Conservation (phyloP, 2,329 filamentous ascomycete genomes). For the Colletotrichum limetticola region DNA sequence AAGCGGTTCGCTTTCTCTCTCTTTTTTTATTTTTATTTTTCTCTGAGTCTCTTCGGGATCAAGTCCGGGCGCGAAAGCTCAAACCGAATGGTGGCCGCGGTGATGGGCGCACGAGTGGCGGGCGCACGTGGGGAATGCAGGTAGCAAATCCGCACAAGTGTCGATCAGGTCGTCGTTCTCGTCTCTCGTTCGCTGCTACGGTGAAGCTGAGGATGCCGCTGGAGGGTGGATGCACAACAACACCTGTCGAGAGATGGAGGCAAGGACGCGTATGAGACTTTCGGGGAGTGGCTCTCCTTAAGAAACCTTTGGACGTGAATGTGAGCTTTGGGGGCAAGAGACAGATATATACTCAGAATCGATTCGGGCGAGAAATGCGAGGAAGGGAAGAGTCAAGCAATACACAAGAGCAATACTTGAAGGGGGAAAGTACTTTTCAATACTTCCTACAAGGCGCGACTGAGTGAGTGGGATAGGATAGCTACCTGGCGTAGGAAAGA, state of each 20-base stretch:
- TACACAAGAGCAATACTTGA: not conserved
- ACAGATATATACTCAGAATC: not conserved
- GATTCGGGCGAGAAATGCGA: not conserved
- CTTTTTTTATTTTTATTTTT: not conserved
- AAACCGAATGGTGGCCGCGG: conserved; percentile 11
- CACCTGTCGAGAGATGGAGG: conserved; percentile 3
- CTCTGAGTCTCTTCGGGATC: not conserved
- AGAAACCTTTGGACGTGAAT: not conserved
- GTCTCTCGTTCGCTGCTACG: conserved; percentile 6
- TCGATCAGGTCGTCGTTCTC: conserved; percentile 24
- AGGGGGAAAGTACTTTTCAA: conserved; percentile 31
- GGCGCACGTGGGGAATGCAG: conserved; percentile 29
- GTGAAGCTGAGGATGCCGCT: conserved; percentile 5
- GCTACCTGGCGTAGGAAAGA: not conserved
- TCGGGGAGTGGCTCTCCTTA: not conserved
- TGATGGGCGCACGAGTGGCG: conserved; percentile 5
- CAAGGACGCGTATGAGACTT: not conserved
- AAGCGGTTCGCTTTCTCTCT: not conserved
- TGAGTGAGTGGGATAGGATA: not conserved
- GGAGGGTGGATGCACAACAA: conserved; percentile 2
- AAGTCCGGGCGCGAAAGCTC: conserved; percentile 13
- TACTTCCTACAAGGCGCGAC: conserved; percentile 24
- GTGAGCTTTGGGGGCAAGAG: not conserved
- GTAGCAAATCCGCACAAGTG: conserved; percentile 18
- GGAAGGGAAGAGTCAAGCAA: not conserved